Evolutionary conservation across 352 stramenopile species (phyloP).

Genomic region (Phytophthora uliginosa): DNA sequence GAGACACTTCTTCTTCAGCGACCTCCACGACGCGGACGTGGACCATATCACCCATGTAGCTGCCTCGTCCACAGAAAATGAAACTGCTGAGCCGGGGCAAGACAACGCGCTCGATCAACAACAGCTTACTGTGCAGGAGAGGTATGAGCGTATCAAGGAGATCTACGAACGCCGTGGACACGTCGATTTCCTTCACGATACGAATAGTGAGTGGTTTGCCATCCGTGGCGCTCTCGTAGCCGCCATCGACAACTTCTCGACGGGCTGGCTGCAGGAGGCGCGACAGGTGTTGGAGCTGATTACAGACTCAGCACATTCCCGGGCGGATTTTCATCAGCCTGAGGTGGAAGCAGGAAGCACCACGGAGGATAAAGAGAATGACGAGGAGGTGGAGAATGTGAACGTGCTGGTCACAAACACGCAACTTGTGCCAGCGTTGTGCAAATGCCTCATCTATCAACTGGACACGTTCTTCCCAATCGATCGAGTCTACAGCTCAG

Average conservation of each 20-base stretch:
- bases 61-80: not conserved
- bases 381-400: conserved; percentile 60
- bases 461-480: conserved; percentile 83
- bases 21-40: conserved; percentile 77
- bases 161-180: conserved; percentile 77
- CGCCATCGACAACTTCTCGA: conserved; percentile 81
- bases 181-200: conserved; percentile 79
- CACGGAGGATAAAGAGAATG: conserved; percentile 20
- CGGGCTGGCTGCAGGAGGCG: conserved; percentile 72
- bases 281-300: conserved; percentile 71
- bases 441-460: conserved; percentile 88
- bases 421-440: conserved; percentile 81
- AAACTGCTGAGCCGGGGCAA: not conserved
- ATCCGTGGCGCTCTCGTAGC: conserved; percentile 72
- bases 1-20: conserved; percentile 87
- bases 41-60: conserved; percentile 66
- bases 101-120: not conserved
- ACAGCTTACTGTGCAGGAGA: conserved; percentile 29
- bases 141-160: conserved; percentile 75
- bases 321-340: not conserved
- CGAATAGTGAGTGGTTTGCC: conserved; percentile 75
- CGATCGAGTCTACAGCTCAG: conserved; percentile 80
- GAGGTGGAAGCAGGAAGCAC: conserved; percentile 5
- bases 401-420: conserved; percentile 90
- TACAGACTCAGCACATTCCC: conserved; percentile 11